A percentile compares a stretch with the other conserved stretches of the same genome.
Evolutionary conservation across 1,284 basidiomycete species (phyloP).

Genomic region (Cryptococcus sp.): DNA sequence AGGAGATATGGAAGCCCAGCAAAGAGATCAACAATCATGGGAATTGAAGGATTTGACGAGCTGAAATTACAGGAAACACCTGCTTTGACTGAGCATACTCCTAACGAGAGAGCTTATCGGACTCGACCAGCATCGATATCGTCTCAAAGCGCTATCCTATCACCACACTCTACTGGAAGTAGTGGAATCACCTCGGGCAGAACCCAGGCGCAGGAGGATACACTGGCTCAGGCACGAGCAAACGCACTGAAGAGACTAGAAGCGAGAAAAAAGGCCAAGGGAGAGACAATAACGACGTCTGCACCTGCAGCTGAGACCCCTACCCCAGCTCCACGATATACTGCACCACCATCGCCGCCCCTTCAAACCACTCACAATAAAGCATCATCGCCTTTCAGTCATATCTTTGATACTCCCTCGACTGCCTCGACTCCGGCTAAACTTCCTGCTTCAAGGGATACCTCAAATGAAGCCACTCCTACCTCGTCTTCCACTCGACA

Average conservation of each 20-base stretch:
- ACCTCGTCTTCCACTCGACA: slow-evolving; percentile 4
- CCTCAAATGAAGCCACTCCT: slow-evolving; percentile 1
- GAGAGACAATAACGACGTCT: slow-evolving; percentile 4
- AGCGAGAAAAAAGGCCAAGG: slow-evolving; percentile 31
- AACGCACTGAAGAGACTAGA: slow-evolving; percentile 39
- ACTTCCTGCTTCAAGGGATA: background rate
- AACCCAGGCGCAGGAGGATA: slow-evolving; percentile 30
- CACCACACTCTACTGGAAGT: slow-evolving; percentile 30
- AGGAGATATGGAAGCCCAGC: slow-evolving; percentile 1
- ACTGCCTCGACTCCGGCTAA: background rate
- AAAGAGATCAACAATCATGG: slow-evolving; percentile 6
- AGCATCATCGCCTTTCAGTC: slow-evolving; percentile 19
- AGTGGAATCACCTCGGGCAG: slow-evolving; percentile 17
- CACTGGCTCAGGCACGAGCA: slow-evolving; percentile 37
- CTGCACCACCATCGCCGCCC: slow-evolving; percentile 2
- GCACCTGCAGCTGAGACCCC: slow-evolving; percentile 2
- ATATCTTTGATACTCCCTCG: slow-evolving; percentile 23
- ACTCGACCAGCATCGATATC: slow-evolving; percentile 20
- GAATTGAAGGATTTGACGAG: slow-evolving; percentile 1
- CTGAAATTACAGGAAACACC: background rate
- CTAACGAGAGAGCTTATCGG: slow-evolving; percentile 1
- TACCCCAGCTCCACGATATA: slow-evolving; percentile 3
- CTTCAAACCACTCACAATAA: background rate
- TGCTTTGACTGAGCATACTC: background rate
- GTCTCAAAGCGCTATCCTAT: slow-evolving; percentile 17